Evolutionary conservation across 441 rosid genomes (phyloP).

Genomic region (Mallotus repandus): DNA sequence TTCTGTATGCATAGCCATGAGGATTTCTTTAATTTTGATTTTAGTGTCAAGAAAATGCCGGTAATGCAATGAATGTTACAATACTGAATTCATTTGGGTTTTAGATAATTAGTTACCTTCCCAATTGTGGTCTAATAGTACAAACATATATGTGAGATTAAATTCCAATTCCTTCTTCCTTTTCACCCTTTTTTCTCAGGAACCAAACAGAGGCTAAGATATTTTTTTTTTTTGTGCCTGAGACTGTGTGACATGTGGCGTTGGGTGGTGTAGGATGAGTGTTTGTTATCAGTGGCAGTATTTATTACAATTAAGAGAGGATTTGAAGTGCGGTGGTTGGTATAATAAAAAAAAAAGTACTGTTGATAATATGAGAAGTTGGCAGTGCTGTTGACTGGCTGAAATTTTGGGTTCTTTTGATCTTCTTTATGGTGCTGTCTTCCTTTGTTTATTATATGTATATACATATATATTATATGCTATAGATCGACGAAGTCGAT

Average conservation of each 20-base stretch:
- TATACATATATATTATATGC: not conserved
- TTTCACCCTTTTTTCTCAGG: not conserved
- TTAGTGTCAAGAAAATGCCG: not conserved
- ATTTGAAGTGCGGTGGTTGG: constrained; percentile 17
- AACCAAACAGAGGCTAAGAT: constrained; percentile 2
- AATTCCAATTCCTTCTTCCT: not conserved
- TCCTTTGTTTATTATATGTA: not conserved
- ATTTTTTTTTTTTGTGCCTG: not conserved
- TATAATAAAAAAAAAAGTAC: constrained; percentile 20
- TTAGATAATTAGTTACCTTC: not conserved
- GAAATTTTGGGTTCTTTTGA: constrained; percentile 1
- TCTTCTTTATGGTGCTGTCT: constrained; percentile 3
- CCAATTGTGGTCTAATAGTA: not conserved
- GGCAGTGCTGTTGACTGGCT: constrained; percentile 4
- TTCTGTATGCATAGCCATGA: not conserved
- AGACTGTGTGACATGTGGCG: not conserved
- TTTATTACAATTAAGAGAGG: not conserved
- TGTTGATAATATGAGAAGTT: constrained; percentile 14
- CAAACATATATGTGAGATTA: not conserved
- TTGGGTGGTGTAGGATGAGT: constrained; percentile 8
- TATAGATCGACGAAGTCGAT: not conserved
- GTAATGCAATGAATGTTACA: not conserved
- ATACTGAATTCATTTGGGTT: not conserved
- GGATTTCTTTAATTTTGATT: not conserved
- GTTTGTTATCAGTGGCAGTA: constrained; percentile 11